These are phyloP conservation scores for Phytophthora aleatoria DNA, from an alignment of 352 stramenopile species.

Conservation along the genomic window DNA sequence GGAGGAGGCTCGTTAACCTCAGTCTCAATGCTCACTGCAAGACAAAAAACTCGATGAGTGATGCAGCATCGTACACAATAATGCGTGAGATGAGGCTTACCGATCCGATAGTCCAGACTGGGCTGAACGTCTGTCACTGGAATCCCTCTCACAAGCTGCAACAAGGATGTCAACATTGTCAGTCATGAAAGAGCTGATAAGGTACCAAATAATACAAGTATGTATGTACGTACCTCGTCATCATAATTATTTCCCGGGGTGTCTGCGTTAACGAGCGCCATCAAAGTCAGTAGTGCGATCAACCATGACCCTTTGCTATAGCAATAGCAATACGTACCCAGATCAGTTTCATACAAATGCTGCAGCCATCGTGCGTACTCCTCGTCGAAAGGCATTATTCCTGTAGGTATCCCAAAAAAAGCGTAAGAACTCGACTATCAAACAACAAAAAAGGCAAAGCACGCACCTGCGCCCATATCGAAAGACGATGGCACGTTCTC, in stretches of 20 bases:
- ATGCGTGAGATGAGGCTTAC: conserved; percentile 22
- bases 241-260: conserved; percentile 54
- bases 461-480: conserved; percentile 51
- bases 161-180: neutral
- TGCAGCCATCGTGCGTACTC: conserved; percentile 89
- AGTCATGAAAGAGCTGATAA: neutral
- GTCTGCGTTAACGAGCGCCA: conserved; percentile 24
- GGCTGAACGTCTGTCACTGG: conserved; percentile 35
- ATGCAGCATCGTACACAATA: neutral
- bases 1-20: conserved; percentile 36
- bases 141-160: conserved; percentile 41
- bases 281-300: conserved; percentile 1
- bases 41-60: conserved; percentile 6
- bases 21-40: conserved; percentile 62
- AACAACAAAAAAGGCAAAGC: conserved; percentile 5
- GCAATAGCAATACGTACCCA: conserved; percentile 51
- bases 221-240: conserved; percentile 41
- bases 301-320: neutral
- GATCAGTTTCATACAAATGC: conserved; percentile 85
- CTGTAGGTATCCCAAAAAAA: conserved; percentile 8
- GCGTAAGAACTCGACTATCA: conserved; percentile 4
- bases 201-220: neutral
- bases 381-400: conserved; percentile 79
- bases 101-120: conserved; percentile 43
- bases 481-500: conserved; percentile 72